Conservation (phyloP, 2,329 filamentous ascomycete species). For the Sphaceloma murrayae region DNA sequence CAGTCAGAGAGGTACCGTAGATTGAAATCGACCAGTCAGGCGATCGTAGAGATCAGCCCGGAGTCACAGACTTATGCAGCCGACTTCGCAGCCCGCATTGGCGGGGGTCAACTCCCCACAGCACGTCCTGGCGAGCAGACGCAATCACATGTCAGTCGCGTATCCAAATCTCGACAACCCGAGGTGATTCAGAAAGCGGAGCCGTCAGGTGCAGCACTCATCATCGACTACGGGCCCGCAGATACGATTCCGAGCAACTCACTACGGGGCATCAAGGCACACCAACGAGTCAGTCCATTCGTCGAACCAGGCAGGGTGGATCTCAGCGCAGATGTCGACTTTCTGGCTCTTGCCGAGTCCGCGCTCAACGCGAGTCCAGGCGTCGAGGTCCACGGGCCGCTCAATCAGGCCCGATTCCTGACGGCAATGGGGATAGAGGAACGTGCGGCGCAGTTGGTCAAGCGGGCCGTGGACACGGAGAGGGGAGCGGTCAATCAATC, state of each 20-base stretch:
- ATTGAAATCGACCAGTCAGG: conserved; percentile 56
- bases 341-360: conserved; percentile 72
- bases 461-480: conserved; percentile 31
- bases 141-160: conserved; percentile 13
- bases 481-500: conserved; percentile 21
- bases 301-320: conserved; percentile 72
- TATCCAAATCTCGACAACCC: conserved; percentile 23
- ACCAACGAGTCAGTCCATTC: conserved; percentile 71
- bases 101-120: conserved; percentile 41
- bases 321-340: conserved; percentile 88
- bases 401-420: conserved; percentile 75
- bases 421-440: conserved; percentile 72
- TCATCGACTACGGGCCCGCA: conserved; percentile 85
- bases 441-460: conserved; percentile 59
- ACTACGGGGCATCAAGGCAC: conserved; percentile 74
- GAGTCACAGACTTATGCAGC: conserved; percentile 71
- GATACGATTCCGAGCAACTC: conserved; percentile 77
- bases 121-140: conserved; percentile 23
- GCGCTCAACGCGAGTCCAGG: conserved; percentile 65
- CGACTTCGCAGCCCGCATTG: conserved; percentile 78
- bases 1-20: conserved; percentile 68
- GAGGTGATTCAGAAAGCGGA: conserved; percentile 41
- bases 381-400: conserved; percentile 86
- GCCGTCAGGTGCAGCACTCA: conserved; percentile 78
- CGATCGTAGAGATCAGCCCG: conserved; percentile 81